Evolutionary conservation across 495 filamentous ascomycete species (phyloP).

Genomic region (Tuber calosporum): DNA sequence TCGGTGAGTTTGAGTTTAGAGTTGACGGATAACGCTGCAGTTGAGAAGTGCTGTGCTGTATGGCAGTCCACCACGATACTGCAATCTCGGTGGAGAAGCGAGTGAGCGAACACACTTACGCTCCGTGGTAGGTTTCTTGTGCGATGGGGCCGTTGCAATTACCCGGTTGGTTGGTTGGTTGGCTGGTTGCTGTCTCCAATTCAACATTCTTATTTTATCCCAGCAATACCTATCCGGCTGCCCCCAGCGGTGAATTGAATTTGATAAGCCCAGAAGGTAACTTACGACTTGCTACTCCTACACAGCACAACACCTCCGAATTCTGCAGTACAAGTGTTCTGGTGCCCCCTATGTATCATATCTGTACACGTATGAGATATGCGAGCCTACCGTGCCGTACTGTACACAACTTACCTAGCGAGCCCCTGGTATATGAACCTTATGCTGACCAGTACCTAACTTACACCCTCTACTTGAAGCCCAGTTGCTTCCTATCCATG

Average conservation of each 20-base stretch:
- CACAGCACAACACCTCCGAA: not conserved
- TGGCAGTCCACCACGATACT: not conserved
- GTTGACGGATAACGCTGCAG: not conserved
- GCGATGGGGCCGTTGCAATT: not conserved
- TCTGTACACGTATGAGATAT: constrained; percentile 4
- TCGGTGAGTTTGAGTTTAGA: constrained; percentile 2
- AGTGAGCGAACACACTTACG: not conserved
- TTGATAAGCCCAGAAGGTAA: too few species aligned
- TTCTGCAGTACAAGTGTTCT: not conserved
- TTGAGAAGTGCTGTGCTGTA: not conserved
- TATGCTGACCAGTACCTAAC: not conserved
- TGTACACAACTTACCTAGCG: too few species aligned
- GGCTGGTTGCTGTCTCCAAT: not conserved
- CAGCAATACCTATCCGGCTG: too few species aligned
- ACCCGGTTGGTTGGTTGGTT: not conserved
- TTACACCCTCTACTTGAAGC: not conserved
- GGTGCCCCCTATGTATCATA: not conserved
- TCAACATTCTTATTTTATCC: too few species aligned
- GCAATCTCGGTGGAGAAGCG: not conserved
- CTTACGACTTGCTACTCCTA: not conserved
- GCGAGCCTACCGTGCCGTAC: not conserved
- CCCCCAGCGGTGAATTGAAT: too few species aligned
- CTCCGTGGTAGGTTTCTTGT: not conserved
- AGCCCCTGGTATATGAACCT: not conserved
- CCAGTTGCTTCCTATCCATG: not conserved